Evolutionary conservation across 331 rosid genomes (phyloP).

Genomic region (Rhamnella rubrinervis): DNA sequence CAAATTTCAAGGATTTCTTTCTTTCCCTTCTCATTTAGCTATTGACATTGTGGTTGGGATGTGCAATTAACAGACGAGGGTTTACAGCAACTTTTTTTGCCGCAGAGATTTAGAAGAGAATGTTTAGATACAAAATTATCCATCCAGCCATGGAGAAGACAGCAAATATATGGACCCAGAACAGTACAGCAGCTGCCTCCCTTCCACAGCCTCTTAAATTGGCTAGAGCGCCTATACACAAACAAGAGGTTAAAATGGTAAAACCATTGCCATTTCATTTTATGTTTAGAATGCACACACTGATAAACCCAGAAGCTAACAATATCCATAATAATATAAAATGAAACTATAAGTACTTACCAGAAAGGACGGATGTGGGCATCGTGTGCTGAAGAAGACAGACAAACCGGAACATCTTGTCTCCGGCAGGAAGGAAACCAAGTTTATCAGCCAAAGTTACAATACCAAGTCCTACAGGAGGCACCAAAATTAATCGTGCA

Average conservation of each 20-base stretch:
- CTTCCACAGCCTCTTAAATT: constrained; percentile 95
- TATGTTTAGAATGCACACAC: too few relatives aligned
- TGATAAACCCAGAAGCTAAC: neutral
- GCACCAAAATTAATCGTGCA: constrained; percentile 73
- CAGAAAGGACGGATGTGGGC: constrained; percentile 93
- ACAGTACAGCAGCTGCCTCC: constrained; percentile 88
- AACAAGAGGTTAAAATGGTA: too few relatives aligned
- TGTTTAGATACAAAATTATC: constrained; percentile 66
- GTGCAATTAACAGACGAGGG: constrained; percentile 1
- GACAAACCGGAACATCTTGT: constrained; percentile 87
- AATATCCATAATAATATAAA: neutral
- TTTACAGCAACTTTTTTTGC: too few relatives aligned
- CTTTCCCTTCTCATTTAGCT: neutral
- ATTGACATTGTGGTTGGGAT: constrained; percentile 12
- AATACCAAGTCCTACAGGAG: constrained; percentile 85
- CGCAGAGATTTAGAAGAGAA: constrained; percentile 58
- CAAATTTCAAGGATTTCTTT: too few relatives aligned
- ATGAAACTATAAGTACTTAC: constrained; percentile 33
- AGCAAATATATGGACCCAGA: constrained; percentile 98
- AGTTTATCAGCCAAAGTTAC: constrained; percentile 90
- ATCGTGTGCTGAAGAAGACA: constrained; percentile 94
- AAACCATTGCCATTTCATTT: neutral
- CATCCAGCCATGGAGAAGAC: constrained; percentile 90
- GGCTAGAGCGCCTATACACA: constrained; percentile 81
- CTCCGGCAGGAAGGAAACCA: constrained; percentile 88